Conservation (phyloP, 768 basidiomycete genomes). For the Russula compacta region DNA sequence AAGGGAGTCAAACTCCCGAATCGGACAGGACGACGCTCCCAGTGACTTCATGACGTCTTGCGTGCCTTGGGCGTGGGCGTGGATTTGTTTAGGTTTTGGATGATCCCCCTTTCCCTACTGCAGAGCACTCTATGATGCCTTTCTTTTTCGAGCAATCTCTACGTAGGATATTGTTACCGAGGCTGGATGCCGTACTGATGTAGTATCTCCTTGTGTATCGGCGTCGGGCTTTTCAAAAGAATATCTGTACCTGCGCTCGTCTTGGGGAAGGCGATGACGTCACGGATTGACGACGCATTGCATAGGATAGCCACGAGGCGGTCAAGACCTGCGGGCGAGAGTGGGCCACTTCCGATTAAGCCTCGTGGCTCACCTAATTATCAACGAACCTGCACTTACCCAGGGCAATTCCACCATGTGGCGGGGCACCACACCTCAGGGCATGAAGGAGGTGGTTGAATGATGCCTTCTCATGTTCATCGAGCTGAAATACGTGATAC, state of each 20-base stretch:
- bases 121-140: not conserved
- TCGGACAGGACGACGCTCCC: slow-evolving; percentile 26
- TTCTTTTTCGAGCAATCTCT: slow-evolving; percentile 3
- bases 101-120: not conserved
- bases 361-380: not conserved
- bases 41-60: slow-evolving; percentile 19
- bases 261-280: slow-evolving; percentile 97
- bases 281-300: slow-evolving; percentile 77
- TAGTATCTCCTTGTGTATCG: slow-evolving; percentile 42
- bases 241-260: slow-evolving; percentile 74
- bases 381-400: slow-evolving; percentile 37
- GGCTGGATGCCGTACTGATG: slow-evolving; percentile 55
- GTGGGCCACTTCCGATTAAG: not conserved
- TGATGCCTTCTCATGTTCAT: slow-evolving; percentile 57
- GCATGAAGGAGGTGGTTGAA: slow-evolving; percentile 86
- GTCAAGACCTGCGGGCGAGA: slow-evolving; percentile 63
- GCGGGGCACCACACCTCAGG: slow-evolving; percentile 82
- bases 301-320: slow-evolving; percentile 87
- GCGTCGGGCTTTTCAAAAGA: slow-evolving; percentile 81
- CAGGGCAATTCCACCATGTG: slow-evolving; percentile 90
- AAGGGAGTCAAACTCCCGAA: slow-evolving; percentile 26
- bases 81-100: not conserved
- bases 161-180: slow-evolving; percentile 8
- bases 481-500: slow-evolving; percentile 41
- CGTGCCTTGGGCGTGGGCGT: not conserved